Evolutionary conservation across 805 yeast species (phyloP).

Genomic region (Debaryomyces prosopidis): DNA sequence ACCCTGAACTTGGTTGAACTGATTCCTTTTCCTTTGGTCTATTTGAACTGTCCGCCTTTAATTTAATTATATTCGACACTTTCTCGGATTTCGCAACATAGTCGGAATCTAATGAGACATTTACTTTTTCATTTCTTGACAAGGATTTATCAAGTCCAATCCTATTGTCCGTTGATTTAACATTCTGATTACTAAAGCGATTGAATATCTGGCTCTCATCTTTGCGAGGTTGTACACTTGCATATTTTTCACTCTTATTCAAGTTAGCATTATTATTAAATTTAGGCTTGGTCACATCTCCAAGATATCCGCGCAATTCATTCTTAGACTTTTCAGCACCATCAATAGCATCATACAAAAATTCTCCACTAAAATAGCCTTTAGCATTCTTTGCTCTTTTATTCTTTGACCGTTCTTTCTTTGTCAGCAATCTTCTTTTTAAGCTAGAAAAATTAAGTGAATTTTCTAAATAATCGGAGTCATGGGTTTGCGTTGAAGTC

Average conservation of each 20-base stretch:
- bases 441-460: slow-evolving; percentile 25
- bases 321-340: slow-evolving; percentile 10
- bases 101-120: slow-evolving; percentile 26
- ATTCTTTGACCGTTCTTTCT: slow-evolving; percentile 5
- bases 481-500: slow-evolving; percentile 43
- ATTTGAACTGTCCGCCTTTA: slow-evolving; percentile 20
- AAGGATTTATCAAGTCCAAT: slow-evolving; percentile 18
- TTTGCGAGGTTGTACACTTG: background rate
- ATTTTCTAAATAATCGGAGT: slow-evolving; percentile 26
- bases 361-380: slow-evolving; percentile 36
- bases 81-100: slow-evolving; percentile 24
- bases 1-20: slow-evolving; percentile 36
- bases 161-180: slow-evolving; percentile 15
- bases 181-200: slow-evolving; percentile 9
- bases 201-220: slow-evolving; percentile 9
- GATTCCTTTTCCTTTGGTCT: slow-evolving; percentile 3
- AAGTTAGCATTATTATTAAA: slow-evolving; percentile 14
- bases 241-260: background rate
- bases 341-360: slow-evolving; percentile 31
- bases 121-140: slow-evolving; percentile 11
- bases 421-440: slow-evolving; percentile 12
- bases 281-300: slow-evolving; percentile 31
- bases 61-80: slow-evolving; percentile 28
- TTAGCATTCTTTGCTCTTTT: slow-evolving; percentile 19
- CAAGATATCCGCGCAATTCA: slow-evolving; percentile 35